phyloP scores from a whole-genome alignment of 805 yeast species.

The Candida xiaguanensis region DNA sequence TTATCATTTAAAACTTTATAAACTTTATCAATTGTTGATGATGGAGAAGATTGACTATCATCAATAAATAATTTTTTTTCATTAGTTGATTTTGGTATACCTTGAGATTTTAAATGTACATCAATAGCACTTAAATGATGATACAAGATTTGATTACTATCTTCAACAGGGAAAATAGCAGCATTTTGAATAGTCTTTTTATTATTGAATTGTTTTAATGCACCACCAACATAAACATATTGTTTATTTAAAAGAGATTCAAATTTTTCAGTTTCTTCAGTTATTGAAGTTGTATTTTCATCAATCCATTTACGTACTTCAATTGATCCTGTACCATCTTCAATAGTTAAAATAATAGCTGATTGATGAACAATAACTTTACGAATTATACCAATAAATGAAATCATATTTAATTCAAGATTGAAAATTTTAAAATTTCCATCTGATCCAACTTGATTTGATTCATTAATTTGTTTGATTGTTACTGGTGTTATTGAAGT shows the following conservation, averaged over 20 bases:
- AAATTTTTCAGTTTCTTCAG: slow-evolving; percentile 28
- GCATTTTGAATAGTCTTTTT: slow-evolving; percentile 66
- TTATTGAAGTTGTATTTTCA: slow-evolving; percentile 24
- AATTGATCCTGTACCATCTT: slow-evolving; percentile 69
- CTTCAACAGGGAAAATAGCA: slow-evolving; percentile 51
- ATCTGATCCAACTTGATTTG: slow-evolving; percentile 60
- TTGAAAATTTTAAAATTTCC: slow-evolving; percentile 60
- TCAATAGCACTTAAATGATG: slow-evolving; percentile 65
- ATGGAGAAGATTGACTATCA: slow-evolving; percentile 19
- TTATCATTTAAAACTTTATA: slow-evolving; percentile 46
- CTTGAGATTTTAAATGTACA: slow-evolving; percentile 53
- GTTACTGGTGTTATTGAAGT: slow-evolving; percentile 57
- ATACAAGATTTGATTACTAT: slow-evolving; percentile 65
- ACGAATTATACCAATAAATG: slow-evolving; percentile 68
- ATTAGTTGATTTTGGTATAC: slow-evolving; percentile 27
- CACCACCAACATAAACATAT: slow-evolving; percentile 54
- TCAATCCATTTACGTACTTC: slow-evolving; percentile 62
- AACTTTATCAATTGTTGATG: slow-evolving; percentile 40
- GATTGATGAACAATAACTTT: slow-evolving; percentile 57
- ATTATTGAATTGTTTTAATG: slow-evolving; percentile 53
- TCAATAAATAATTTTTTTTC: slow-evolving; percentile 26
- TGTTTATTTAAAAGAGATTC: slow-evolving; percentile 41
- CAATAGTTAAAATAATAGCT: slow-evolving; percentile 55
- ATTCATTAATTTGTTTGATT: slow-evolving; percentile 64
- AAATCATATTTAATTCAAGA: slow-evolving; percentile 59